Base-by-base conservation (phyloP, 495 filamentous ascomycete genomes). In the Penicillium manginii region DNA sequence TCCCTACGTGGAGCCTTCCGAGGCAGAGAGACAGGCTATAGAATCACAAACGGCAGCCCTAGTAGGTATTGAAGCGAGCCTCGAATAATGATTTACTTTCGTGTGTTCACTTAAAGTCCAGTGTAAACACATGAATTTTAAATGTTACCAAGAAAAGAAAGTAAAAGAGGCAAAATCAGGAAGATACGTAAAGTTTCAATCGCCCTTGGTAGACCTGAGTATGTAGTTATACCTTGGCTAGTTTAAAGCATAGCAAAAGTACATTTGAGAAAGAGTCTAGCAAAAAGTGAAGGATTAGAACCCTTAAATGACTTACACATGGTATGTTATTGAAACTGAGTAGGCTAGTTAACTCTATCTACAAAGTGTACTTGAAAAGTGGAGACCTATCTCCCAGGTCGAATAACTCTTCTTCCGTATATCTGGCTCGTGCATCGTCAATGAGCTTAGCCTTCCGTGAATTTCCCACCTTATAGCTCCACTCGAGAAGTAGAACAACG, bases 381-480 rank as follows among this genome's bases (percentile, higher is more conserved):
- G 77, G 76, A 8, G 66, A 72, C 59, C 68, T 69, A 61, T 80
- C 76, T 0, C 78, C 79, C 73, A 80, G 66, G 18, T 72, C 68
- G 31, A 76, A 60, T 40, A 79, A 50, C 55, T 77, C 58, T 10
- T 73, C 72, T 26, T 76, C 69, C 0, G 49, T 68, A 49, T 73
- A 78, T 37, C 48, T 67, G 45, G 55, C 68, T 42, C 65, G 55
- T 18, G 72, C 62, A 50, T 73, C 74, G 18, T 47, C 61, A 57
- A 69, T 74, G 18, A n/a, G 50, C 21, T 75, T 37, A 15, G 46
- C 56, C 9, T 71, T 74, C 33, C 47, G 37, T 52, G 39, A 55
- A 52, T 73, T 73, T 14, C 29, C 66, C 43, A 43, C 58, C 22
- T 57, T 29, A 42, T 57, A 65, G 23, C 55, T 64, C 40, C 63